Conservation (phyloP, 192 early-diverging fungal species). For the Entomortierella chlamydospora region DNA sequence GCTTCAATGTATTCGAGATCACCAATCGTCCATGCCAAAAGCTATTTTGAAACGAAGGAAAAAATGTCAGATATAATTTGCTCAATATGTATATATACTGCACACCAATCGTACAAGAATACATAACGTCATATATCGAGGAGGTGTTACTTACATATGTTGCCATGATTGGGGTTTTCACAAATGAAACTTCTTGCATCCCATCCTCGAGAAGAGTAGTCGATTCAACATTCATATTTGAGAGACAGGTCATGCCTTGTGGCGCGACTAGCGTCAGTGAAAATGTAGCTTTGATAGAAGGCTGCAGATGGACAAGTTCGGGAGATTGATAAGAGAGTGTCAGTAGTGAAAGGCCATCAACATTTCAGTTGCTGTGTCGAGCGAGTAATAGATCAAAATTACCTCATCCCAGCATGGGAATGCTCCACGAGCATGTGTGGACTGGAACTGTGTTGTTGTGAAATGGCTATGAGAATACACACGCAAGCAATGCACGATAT, state of each 20-base stretch:
- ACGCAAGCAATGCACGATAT: too few relatives aligned
- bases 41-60: too few relatives aligned
- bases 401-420: conserved; percentile 97
- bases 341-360: too few relatives aligned
- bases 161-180: conserved; percentile 53
- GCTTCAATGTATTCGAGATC: conserved; percentile 60
- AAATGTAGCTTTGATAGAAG: conserved; percentile 67
- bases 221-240: conserved; percentile 60
- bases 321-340: background rate
- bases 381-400: background rate
- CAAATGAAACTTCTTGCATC: conserved; percentile 44
- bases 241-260: conserved; percentile 58
- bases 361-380: too few relatives aligned
- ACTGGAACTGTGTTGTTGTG: conserved; percentile 96
- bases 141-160: conserved; percentile 52
- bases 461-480: too few relatives aligned
- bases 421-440: conserved; percentile 88
- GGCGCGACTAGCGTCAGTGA: conserved; percentile 58
- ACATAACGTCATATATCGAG: too few relatives aligned
- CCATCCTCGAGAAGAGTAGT: conserved; percentile 24
- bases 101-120: too few relatives aligned
- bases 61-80: too few relatives aligned
- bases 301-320: conserved; percentile 28
- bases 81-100: too few relatives aligned
- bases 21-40: conserved; percentile 66